These are phyloP conservation scores for Agaricus sinodeliciosus DNA, from an alignment of 768 basidiomycete genomes.

Conservation along the genomic window DNA sequence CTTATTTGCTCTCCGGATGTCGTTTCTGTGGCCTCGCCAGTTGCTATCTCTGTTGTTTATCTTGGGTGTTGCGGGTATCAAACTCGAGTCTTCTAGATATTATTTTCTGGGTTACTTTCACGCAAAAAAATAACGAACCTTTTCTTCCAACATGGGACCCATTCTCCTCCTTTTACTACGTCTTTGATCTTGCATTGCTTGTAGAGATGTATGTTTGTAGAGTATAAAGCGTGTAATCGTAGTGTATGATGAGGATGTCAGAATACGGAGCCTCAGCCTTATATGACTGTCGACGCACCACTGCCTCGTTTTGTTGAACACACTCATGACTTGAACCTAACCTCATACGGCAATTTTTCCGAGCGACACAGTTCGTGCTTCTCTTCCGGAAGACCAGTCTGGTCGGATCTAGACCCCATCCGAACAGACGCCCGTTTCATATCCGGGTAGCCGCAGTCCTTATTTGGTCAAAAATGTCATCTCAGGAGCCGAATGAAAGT, in stretches of 20 bases:
- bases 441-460: neutral
- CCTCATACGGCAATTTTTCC: neutral
- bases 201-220: neutral
- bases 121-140: neutral
- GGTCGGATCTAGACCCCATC: constrained; percentile 2
- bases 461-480: too few relatives aligned
- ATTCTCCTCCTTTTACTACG: neutral
- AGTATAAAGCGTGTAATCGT: neutral
- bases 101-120: neutral
- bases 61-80: too few relatives aligned
- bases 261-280: neutral
- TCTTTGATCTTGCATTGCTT: neutral
- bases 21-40: neutral
- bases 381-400: neutral
- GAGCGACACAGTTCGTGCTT: neutral
- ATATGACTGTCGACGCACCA: constrained; percentile 5
- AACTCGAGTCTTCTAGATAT: too few relatives aligned
- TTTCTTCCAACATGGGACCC: neutral
- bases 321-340: neutral
- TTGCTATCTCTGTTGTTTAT: too few relatives aligned
- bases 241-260: neutral
- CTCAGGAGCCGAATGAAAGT: too few relatives aligned
- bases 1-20: neutral
- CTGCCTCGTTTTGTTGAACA: constrained; percentile 5
- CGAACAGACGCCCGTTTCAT: neutral